Base-by-base conservation (phyloP, 805 yeast species). In the Pichia gijzeniarum region DNA sequence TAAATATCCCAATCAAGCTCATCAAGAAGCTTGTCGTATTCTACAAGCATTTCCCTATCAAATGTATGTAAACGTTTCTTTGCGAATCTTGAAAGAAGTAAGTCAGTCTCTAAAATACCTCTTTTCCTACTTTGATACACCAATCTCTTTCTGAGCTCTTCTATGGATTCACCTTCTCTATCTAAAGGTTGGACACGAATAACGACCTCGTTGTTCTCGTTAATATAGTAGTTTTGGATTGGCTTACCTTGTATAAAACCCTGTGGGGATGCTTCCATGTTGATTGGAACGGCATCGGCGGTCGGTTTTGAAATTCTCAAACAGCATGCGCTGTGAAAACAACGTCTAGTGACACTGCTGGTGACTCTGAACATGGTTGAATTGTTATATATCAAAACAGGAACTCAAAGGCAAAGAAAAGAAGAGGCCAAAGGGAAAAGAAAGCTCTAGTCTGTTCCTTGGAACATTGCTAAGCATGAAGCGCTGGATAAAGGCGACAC, bases 1-100 rank as follows among this genome's bases (percentile, higher is more conserved):
- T 87, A 93, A 49, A 93, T 90, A 64, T 93, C 99, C 99, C 99
- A 93, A 65, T 93, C 99, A n/a, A 91, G 78, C 65, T 91, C 95
- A 63, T 93, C 95, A 60, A 93, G 72, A 47, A 93, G 66, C 47
- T 72, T 61, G 59, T 91, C 97, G 63, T 87, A 93, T 63, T 93
- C 98, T 39, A 79, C 83, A 44, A 93, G 69, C 65, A 88, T 84
- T 44, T 72, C 82, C 49, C 68, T 64, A 12, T 74, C 70, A 71
- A 93, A 74, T 0, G 60, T 59, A 33, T 72, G 64, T 51, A 93
- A 69, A 59, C 85, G 77, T 58, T 76, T 76, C 58, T 88, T 80
- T 22, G 98, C 95, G 64, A 90, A 93, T 48, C 89, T 74, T 17
- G 93, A 80, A 48, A 93, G 72, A 37, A 93, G 68, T 55, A 93